Evolutionary conservation across 495 filamentous ascomycete species (phyloP).

Genomic region (Penicillium arizonense): DNA sequence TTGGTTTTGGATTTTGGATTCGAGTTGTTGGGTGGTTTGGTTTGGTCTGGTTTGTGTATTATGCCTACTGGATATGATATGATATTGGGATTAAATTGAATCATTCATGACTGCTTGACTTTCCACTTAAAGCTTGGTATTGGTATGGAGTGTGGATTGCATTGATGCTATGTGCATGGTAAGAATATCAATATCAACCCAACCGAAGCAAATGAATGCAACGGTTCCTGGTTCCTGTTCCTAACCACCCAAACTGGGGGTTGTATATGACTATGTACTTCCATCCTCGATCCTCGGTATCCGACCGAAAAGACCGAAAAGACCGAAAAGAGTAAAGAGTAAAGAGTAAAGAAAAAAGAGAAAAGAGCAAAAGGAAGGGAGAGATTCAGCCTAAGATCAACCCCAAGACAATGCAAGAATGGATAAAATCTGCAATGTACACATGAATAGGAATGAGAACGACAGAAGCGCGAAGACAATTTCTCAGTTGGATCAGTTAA

Average conservation of each 20-base stretch:
- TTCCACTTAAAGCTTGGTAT: not conserved
- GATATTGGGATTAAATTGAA: not conserved
- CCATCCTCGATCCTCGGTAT: slow-evolving; percentile 11
- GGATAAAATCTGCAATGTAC: slow-evolving; percentile 8
- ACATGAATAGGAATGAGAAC: slow-evolving; percentile 8
- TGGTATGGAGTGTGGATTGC: not conserved
- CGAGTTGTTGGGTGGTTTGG: not conserved
- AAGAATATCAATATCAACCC: slow-evolving; percentile 4
- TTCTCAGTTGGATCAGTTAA: slow-evolving; percentile 38
- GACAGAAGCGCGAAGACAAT: slow-evolving; percentile 2
- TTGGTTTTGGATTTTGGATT: not conserved
- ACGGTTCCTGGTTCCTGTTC: not conserved
- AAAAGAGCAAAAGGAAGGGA: too few species aligned
- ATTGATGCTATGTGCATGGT: not conserved
- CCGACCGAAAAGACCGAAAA: not conserved
- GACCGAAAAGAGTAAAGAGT: not conserved
- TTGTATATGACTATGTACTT: slow-evolving; percentile 4
- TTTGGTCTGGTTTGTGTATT: not conserved
- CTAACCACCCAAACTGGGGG: slow-evolving; percentile 2
- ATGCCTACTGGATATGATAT: not conserved
- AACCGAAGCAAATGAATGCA: not conserved
- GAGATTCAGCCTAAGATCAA: slow-evolving; percentile 16
- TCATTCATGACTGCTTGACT: not conserved
- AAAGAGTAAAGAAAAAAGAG: not conserved
- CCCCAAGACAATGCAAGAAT: slow-evolving; percentile 10